Evolutionary conservation across 1,284 basidiomycete species (phyloP).

Genomic region (Sporisorium sorghi): DNA sequence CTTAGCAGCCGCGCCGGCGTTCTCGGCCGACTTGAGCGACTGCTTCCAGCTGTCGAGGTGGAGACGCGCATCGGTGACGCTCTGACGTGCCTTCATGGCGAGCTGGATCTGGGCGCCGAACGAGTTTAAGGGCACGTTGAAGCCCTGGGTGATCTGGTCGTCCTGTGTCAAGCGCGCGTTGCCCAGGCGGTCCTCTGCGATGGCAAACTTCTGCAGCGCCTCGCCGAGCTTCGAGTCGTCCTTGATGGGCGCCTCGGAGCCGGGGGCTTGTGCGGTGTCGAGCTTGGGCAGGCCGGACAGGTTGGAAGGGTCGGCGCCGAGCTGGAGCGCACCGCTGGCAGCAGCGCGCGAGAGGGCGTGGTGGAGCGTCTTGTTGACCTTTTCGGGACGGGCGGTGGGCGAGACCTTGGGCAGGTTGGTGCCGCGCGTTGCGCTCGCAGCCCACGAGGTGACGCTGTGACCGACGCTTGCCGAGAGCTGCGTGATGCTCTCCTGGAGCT

Average conservation of each 20-base stretch:
- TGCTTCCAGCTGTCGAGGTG: constrained; percentile 67
- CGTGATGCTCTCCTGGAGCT: constrained; percentile 73
- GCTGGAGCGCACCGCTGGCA: constrained; percentile 76
- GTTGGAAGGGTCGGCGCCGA: constrained; percentile 69
- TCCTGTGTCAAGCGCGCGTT: constrained; percentile 86
- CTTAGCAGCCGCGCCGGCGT: constrained; percentile 48
- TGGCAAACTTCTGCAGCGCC: constrained; percentile 82
- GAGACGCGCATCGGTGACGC: constrained; percentile 65
- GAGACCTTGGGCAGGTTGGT: constrained; percentile 75
- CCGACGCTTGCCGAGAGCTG: constrained; percentile 74
- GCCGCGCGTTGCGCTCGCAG: constrained; percentile 82
- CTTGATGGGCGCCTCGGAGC: constrained; percentile 26
- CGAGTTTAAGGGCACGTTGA: constrained; percentile 83
- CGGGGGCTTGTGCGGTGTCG: constrained; percentile 38
- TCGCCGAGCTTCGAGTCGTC: constrained; percentile 72
- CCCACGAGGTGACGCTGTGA: constrained; percentile 87
- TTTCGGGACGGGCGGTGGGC: constrained; percentile 73
- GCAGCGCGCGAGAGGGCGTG: constrained; percentile 90
- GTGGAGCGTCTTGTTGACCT: constrained; percentile 83
- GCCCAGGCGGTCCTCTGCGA: constrained; percentile 89
- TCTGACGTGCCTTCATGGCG: constrained; percentile 65
- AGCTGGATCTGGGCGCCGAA: constrained; percentile 67
- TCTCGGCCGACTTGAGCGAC: constrained; percentile 62
- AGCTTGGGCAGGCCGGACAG: constrained; percentile 54
- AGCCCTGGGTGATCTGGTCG: constrained; percentile 77